These are phyloP conservation scores for Diophrys appendiculata DNA, from an alignment of 73 alveolate genomes.

Conservation along the genomic window DNA sequence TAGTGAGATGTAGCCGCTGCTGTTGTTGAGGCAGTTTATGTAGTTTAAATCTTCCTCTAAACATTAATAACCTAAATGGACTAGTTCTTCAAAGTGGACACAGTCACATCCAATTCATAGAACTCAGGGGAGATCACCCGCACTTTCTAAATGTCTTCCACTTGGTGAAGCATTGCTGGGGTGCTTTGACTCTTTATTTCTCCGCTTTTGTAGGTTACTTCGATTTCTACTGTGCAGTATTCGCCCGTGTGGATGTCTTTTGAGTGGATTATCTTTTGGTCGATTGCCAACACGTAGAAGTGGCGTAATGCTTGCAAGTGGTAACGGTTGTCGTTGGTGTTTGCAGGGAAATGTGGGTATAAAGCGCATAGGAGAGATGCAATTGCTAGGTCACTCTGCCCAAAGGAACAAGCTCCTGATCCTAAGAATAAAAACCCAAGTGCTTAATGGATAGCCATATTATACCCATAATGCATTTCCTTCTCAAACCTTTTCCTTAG, in stretches of 20 bases:
- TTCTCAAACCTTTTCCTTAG: constrained; percentile 85
- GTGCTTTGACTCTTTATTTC: background rate
- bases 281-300: constrained; percentile 93
- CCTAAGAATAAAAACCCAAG: constrained; percentile 97
- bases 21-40: too few relatives aligned
- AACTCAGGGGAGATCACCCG: too few relatives aligned
- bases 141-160: background rate
- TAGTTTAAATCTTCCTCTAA: too few relatives aligned
- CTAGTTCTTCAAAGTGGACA: too few relatives aligned
- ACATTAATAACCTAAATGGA: too few relatives aligned
- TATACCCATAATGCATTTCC: constrained; percentile 96
- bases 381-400: constrained; percentile 77
- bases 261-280: constrained; percentile 82
- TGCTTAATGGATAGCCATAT: constrained; percentile 91
- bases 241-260: constrained; percentile 88
- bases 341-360: constrained; percentile 90
- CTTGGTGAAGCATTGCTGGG: background rate
- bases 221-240: constrained; percentile 57
- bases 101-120: too few relatives aligned
- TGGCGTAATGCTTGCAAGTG: constrained; percentile 96
- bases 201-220: constrained; percentile 48
- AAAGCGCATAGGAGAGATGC: constrained; percentile 87
- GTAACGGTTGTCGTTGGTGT: constrained; percentile 91
- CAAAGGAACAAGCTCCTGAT: constrained; percentile 89
- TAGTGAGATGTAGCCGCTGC: too few relatives aligned